phyloP scores from a whole-genome alignment of 2,329 filamentous ascomycete genomes.

The Monilinia fructigena region DNA sequence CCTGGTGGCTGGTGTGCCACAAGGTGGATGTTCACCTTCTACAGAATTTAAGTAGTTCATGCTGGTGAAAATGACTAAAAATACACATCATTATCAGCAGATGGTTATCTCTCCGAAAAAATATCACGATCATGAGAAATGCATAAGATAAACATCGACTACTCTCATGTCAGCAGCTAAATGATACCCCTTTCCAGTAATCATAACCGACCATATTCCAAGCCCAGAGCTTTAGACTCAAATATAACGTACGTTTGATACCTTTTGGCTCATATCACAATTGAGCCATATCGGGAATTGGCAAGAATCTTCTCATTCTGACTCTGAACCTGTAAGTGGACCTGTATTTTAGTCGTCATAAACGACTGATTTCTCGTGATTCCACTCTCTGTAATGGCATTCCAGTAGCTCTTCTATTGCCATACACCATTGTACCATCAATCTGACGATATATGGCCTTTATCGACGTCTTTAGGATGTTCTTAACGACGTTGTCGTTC shows the following conservation, averaged over 20 bases:
- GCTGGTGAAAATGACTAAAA: background rate
- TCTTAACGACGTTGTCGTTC: constrained; percentile 3
- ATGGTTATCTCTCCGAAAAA: background rate
- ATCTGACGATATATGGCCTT: constrained; percentile 18
- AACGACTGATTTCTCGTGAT: constrained; percentile 43
- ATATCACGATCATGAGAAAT: constrained; percentile 4
- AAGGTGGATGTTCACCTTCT: constrained; percentile 22
- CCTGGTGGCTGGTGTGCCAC: constrained; percentile 25
- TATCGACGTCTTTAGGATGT: background rate
- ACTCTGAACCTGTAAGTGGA: too few relatives aligned
- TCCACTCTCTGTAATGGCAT: constrained; percentile 42
- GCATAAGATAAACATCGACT: constrained; percentile 21
- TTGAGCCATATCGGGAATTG: background rate
- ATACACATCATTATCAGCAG: background rate
- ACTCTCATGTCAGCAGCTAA: background rate
- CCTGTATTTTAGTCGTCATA: constrained; percentile 33
- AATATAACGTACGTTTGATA: background rate
- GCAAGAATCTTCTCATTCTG: background rate
- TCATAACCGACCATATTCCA: background rate
- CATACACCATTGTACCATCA: constrained; percentile 14
- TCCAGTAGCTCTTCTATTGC: constrained; percentile 37
- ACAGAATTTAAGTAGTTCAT: constrained; percentile 16
- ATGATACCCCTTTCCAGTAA: too few relatives aligned
- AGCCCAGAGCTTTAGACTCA: constrained; percentile 2
- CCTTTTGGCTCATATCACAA: constrained; percentile 16